These are phyloP conservation scores for Rhodotorula sphaerocarpa DNA, from an alignment of 768 basidiomycete genomes.

Conservation along the genomic window DNA sequence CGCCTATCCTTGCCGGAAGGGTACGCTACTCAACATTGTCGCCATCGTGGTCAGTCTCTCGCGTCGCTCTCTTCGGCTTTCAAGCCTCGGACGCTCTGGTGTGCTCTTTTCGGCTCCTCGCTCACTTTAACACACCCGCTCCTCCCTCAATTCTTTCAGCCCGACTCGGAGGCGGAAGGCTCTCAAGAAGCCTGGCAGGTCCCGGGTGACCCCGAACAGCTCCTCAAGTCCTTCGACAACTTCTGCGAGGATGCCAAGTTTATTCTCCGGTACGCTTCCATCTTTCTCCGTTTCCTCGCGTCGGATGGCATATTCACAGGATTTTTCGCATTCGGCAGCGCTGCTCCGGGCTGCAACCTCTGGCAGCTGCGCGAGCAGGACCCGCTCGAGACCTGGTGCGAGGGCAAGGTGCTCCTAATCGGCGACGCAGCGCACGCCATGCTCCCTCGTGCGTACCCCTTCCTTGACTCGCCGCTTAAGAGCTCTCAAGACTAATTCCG, in stretches of 20 bases:
- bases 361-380: constrained; percentile 37
- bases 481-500: background rate
- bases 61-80: too few species aligned
- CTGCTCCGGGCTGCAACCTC: constrained; percentile 6
- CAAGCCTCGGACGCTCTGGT: background rate
- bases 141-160: background rate
- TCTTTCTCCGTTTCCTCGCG: too few species aligned
- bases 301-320: too few species aligned
- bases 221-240: constrained; percentile 28
- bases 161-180: constrained; percentile 29
- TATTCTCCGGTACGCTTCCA: constrained; percentile 21
- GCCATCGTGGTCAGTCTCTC: constrained; percentile 7
- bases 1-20: constrained; percentile 11
- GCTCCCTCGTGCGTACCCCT: constrained; percentile 15
- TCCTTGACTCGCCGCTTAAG: background rate
- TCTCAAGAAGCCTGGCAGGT: constrained; percentile 29
- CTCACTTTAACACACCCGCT: background rate
- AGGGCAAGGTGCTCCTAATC: constrained; percentile 28
- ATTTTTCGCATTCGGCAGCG: background rate
- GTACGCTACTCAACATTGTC: constrained; percentile 7
- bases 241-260: constrained; percentile 30
- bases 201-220: constrained; percentile 10
- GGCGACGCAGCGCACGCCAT: constrained; percentile 35
- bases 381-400: constrained; percentile 27
- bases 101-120: background rate